Percentiles rank a stretch among this genome's conserved stretches.
These are phyloP conservation scores for Fusarium setosum DNA, from an alignment of 2,329 filamentous ascomycete genomes.

Conservation along the genomic window DNA sequence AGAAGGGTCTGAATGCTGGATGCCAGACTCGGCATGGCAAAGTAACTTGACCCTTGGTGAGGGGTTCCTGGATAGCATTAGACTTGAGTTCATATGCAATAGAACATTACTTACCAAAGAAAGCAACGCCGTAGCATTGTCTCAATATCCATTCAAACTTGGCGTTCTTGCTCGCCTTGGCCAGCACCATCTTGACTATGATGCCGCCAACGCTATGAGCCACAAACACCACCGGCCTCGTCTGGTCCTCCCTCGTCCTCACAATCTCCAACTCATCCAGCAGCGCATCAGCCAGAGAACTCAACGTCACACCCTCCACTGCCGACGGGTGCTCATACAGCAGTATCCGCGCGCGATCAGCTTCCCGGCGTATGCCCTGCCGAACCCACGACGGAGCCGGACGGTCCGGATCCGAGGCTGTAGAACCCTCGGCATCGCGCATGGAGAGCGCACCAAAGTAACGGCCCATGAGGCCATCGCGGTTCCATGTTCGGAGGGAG, in stretches of 20 bases:
- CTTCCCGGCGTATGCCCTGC: conserved; percentile 62
- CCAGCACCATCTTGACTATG: conserved; percentile 67
- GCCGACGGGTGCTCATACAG: conserved; percentile 62
- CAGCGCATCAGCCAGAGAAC: conserved; percentile 58
- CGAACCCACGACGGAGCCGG: conserved; percentile 61
- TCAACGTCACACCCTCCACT: conserved; percentile 53
- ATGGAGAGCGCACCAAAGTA: conserved; percentile 58
- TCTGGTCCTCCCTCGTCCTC: conserved; percentile 47
- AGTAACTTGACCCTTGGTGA: conserved; percentile 71
- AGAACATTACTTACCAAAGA: conserved; percentile 60
- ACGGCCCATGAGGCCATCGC: conserved; percentile 59
- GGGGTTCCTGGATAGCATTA: conserved; percentile 59
- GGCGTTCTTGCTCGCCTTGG: conserved; percentile 55
- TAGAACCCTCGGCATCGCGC: conserved; percentile 49
- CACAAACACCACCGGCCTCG: conserved; percentile 68
- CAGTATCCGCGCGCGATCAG: conserved; percentile 60
- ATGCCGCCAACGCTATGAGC: conserved; percentile 71
- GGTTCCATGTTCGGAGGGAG: conserved; percentile 64
- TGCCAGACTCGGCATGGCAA: conserved; percentile 68
- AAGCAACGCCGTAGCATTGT: conserved; percentile 70
- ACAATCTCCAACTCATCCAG: conserved; percentile 55
- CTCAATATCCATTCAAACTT: conserved; percentile 59
- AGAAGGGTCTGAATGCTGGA: conserved; percentile 65
- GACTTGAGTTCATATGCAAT: not conserved
- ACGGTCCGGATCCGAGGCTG: conserved; percentile 27